Base-by-base conservation (phyloP, 108 stramenopile species). In the Mediolabrus comicus region DNA sequence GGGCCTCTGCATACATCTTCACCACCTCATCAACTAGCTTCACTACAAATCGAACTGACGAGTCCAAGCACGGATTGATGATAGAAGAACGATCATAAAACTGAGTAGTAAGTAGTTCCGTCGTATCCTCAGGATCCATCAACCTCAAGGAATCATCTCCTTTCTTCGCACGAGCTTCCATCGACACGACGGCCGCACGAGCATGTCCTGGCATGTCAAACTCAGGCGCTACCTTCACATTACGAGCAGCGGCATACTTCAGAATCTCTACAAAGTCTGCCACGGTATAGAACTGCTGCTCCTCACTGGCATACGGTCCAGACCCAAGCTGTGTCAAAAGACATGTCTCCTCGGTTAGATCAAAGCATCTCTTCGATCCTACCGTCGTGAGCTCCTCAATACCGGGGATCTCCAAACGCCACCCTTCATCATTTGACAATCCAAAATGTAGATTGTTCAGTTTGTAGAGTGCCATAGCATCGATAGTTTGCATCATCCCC, bases 361-460 rank as follows among this genome's bases (percentile, higher is more conserved):
- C 81, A 32, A 84, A 38, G 36, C 36, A 38, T 38, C 36, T 9
- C 11, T 14, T 34, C 22, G 13, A 11, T 10, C 8, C 28, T 62
- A 71, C 14, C 4, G 75, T 12, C 55, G 33, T 6, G 24, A 71
- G 24, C 24, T 14, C 59, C 29, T 39, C 30, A 57, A 38, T 46
- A 34, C 33, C n/a, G 57, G 36, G 36, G 14, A 38, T 38, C 36
- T 38, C 36, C 36, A 38, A 14, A 38, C 87, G 94, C 32, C 83
- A 91, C 32, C 72, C 63, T 63, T 91, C 72, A 38, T 58, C 55
- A 61, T 95, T 90, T 9, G 72, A 62, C 43, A 95, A 51, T 63
- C 90, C 90, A 89, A 88, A 92, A 59, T 95, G 94, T 36, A 95
- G 49, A 10, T 85, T 75, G 75, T 95, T 95, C 54, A 92, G 38